Percentiles rank a stretch among this genome's conserved stretches.
Evolutionary conservation across 192 early-diverging fungal species (phyloP).

Genomic region (Geosiphon pyriformis): DNA sequence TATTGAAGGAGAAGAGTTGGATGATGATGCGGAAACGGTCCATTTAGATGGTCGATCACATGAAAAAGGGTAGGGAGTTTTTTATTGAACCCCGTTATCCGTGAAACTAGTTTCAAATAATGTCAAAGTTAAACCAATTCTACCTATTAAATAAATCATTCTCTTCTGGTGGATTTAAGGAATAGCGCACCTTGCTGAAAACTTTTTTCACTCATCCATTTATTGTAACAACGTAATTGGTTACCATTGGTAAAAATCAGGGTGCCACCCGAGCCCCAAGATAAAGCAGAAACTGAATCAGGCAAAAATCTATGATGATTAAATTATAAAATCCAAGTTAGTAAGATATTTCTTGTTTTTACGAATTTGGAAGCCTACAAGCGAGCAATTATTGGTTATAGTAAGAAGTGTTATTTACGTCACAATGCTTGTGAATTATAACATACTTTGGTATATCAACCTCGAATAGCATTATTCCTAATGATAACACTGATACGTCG

Average conservation of each 20-base stretch:
- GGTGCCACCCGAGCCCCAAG: constrained; percentile 53
- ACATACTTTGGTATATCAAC: constrained; percentile 50
- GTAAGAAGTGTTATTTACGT: no score
- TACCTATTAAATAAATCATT: constrained; percentile 7
- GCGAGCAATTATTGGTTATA: no score
- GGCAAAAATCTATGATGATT: constrained; percentile 8
- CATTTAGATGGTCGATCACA: constrained; percentile 45
- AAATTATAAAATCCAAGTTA: not conserved
- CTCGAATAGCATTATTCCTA: constrained; percentile 51
- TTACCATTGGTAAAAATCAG: constrained; percentile 52
- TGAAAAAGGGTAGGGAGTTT: constrained; percentile 48
- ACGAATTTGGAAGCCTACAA: no score
- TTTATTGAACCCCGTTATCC: constrained; percentile 24
- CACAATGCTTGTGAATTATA: no score
- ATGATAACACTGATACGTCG: constrained; percentile 27
- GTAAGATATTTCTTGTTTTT: no score
- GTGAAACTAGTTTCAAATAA: constrained; percentile 14
- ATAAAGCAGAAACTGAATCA: constrained; percentile 40
- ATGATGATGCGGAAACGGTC: constrained; percentile 69
- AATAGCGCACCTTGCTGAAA: constrained; percentile 28
- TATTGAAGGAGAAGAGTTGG: constrained; percentile 64
- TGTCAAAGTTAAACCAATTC: constrained; percentile 18
- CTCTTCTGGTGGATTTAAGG: not conserved
- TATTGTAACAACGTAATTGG: constrained; percentile 53
- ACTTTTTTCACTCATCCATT: constrained; percentile 59